Conservation (phyloP, 257 asterid species). For the Prunella vulgaris region DNA sequence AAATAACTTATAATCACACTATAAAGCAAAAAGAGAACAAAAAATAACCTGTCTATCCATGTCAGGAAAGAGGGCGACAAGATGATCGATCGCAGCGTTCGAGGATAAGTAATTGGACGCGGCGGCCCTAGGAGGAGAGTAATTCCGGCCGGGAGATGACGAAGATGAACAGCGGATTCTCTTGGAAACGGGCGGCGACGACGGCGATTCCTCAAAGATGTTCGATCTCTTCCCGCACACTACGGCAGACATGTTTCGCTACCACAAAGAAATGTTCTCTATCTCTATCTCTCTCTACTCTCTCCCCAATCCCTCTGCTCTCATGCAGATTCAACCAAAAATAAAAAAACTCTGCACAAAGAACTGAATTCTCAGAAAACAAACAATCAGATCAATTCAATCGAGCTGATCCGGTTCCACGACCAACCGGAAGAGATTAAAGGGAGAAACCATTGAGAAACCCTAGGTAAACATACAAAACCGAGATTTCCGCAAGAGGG, state of each 20-base stretch:
- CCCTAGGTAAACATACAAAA: not conserved
- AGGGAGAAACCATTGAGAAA: not conserved
- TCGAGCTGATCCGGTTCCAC: constrained; percentile 21
- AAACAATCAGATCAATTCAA: constrained; percentile 16
- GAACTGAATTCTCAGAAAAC: not conserved
- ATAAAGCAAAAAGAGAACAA: not conserved
- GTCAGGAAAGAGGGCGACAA: constrained; percentile 63
- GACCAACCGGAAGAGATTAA: not conserved
- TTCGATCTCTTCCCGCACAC: constrained; percentile 98
- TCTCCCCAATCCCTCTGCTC: constrained; percentile 31
- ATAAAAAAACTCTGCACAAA: constrained; percentile 7
- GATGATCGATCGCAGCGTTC: constrained; percentile 53
- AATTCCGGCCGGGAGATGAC: constrained; percentile 46
- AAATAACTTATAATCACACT: no score
- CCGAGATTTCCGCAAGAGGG: constrained; percentile 3
- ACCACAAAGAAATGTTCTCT: constrained; percentile 12
- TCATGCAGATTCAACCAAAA: constrained; percentile 43
- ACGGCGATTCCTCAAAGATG: constrained; percentile 88
- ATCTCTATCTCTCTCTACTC: constrained; percentile 35
- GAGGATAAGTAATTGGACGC: constrained; percentile 27
- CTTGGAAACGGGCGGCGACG: constrained; percentile 79
- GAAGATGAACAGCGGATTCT: constrained; percentile 83
- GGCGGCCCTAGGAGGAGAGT: constrained; percentile 60
- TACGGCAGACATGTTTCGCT: constrained; percentile 96
- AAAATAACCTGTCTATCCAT: constrained; percentile 85